These are phyloP conservation scores for Eucalyptus curtisii DNA, from an alignment of 345 rosid species.

Conservation along the genomic window DNA sequence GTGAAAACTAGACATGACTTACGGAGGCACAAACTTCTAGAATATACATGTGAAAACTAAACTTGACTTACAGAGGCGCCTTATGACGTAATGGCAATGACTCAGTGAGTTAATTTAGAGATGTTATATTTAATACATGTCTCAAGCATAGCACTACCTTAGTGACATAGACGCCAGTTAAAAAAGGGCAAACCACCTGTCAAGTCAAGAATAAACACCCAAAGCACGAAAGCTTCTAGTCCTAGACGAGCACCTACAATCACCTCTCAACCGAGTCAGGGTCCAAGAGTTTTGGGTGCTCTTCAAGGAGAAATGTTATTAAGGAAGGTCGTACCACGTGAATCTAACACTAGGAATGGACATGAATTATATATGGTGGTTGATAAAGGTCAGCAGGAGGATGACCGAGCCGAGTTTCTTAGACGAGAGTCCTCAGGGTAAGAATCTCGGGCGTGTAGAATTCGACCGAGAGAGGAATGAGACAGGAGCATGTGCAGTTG, in stretches of 20 bases:
- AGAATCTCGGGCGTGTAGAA: background rate
- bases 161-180: accelerated
- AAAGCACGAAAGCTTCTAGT: background rate
- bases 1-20: no score
- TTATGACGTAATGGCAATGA: no score
- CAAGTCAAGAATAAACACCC: background rate
- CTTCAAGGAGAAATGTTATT: background rate
- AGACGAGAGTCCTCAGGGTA: background rate
- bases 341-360: background rate
- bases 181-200: background rate
- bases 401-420: background rate
- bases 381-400: background rate
- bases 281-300: background rate
- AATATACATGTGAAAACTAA: no score
- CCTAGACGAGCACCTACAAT: background rate
- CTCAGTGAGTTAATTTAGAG: no score
- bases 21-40: no score
- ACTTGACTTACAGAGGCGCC: no score
- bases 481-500: background rate
- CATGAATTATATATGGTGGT: background rate
- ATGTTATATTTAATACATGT: background rate
- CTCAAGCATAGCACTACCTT: background rate
- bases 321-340: background rate
- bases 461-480: background rate
- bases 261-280: background rate